Evolutionary conservation across 495 filamentous ascomycete genomes (phyloP).

Genomic region (Cairneyella variabilis): DNA sequence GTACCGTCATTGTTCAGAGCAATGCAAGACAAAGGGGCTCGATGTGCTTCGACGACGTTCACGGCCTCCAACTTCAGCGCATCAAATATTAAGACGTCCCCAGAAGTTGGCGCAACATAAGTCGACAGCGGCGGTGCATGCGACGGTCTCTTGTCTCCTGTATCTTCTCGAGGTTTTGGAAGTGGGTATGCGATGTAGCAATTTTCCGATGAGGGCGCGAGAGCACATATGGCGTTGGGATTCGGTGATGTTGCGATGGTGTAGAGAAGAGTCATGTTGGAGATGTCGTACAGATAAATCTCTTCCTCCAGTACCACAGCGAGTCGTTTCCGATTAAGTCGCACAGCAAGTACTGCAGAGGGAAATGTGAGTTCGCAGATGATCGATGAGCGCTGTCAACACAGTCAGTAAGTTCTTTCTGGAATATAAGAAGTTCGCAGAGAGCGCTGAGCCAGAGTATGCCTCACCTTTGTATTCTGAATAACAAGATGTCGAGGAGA

Average conservation of each 20-base stretch:
- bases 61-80: conserved; percentile 80
- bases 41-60: conserved; percentile 91
- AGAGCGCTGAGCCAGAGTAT: neutral
- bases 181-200: conserved; percentile 93
- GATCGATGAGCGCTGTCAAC: conserved; percentile 83
- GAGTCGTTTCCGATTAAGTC: conserved; percentile 88
- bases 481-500: conserved; percentile 89
- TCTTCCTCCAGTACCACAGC: conserved; percentile 91
- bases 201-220: conserved; percentile 91
- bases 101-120: conserved; percentile 78
- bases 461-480: conserved; percentile 85
- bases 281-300: conserved; percentile 97
- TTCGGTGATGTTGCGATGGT: conserved; percentile 94
- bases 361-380: conserved; percentile 99
- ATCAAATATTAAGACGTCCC: conserved; percentile 90
- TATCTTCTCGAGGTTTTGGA: conserved; percentile 66
- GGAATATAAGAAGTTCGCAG: neutral
- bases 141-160: conserved; percentile 59
- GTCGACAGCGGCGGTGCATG: conserved; percentile 77
- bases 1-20: conserved; percentile 90
- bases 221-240: conserved; percentile 81
- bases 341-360: conserved; percentile 85
- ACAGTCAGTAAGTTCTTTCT: neutral
- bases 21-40: conserved; percentile 85
- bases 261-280: conserved; percentile 90